Base-by-base conservation (phyloP, 805 yeast species). In the Wickerhamomyces ciferrii region DNA sequence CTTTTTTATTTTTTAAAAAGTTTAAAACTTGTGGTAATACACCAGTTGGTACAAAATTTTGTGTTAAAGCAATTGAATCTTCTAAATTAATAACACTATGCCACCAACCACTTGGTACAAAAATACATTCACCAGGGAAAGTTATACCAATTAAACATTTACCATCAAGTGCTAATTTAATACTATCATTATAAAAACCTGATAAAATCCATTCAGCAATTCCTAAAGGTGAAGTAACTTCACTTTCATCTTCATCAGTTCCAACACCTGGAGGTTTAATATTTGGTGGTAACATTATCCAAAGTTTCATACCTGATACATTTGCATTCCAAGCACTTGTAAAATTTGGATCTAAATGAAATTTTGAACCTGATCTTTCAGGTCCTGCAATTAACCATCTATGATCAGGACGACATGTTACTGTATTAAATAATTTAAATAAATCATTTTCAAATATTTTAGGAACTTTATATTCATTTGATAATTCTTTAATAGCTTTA, bases 31-130 rank as follows among this genome's bases (percentile, higher is more conserved):
- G 68, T n/a, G 75, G 70, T 34, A 90, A 62, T 48, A 80, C 79
- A 39, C 78, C 73, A 37, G 61, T 60, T 0, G 96, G 95, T 11
- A 88, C 91, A 63, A 91, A 90, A 62, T 90, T 90, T 53, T 88
- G 95, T 0, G 97, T 90, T 56, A 90, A 66, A 0, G 97, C 97
- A 18, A 90, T 81, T n/a, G 82, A 72, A 59, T 84, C 89, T 48
- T 83, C 86, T 13, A 90, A 58, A 56, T 90, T 90, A n/a, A 90
- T 87, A 27, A 91, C 97, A 41, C 82, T 71, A 69, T 90, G 97
- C 97, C 97, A 90, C 97, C 97, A 90, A 1, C 96, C 95, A n/a
- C 90, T 75, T 3, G 97, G 97, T 8, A 90, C 97, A 61, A 85
- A 80, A 74, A 89, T 77, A 49, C 89, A 84, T 60, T 91, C 95